Conservation (phyloP, 1,284 basidiomycete species). For the Leucoagaricus sp. region DNA sequence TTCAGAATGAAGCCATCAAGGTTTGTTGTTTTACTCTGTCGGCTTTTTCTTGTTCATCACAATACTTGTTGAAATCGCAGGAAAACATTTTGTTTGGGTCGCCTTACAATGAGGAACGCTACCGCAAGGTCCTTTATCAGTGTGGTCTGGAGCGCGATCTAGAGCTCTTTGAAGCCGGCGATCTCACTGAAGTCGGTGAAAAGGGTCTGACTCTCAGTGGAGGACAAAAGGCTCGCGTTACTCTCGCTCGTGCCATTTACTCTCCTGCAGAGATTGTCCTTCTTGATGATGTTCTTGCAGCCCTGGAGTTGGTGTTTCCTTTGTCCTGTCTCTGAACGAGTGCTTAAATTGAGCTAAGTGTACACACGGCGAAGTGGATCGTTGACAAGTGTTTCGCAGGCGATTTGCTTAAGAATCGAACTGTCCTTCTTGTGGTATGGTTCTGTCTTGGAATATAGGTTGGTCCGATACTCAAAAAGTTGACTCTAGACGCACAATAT, state of each 20-base stretch:
- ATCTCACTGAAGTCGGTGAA: conserved; percentile 72
- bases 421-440: conserved; percentile 73
- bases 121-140: conserved; percentile 56
- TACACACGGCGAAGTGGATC: conserved; percentile 77
- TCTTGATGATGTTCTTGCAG: conserved; percentile 64
- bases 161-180: conserved; percentile 69
- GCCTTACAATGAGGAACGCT: conserved; percentile 50
- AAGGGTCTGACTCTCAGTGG: conserved; percentile 65
- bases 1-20: conserved; percentile 46
- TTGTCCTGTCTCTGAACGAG: background rate
- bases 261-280: conserved; percentile 64
- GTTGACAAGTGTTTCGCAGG: conserved; percentile 75
- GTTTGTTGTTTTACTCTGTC: conserved; percentile 8
- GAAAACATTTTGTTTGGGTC: conserved; percentile 59
- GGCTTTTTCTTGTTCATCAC: background rate
- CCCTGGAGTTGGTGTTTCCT: conserved; percentile 43
- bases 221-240: conserved; percentile 77
- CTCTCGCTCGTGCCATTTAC: conserved; percentile 74
- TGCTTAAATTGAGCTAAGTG: conserved; percentile 29
- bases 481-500: conserved; percentile 67
- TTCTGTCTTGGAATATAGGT: conserved; percentile 17
- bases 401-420: conserved; percentile 67
- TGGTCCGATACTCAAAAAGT: conserved; percentile 4
- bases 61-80: background rate
- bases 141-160: conserved; percentile 68